Evolutionary conservation across 768 basidiomycete genomes (phyloP).

Genomic region (Russula compacta): DNA sequence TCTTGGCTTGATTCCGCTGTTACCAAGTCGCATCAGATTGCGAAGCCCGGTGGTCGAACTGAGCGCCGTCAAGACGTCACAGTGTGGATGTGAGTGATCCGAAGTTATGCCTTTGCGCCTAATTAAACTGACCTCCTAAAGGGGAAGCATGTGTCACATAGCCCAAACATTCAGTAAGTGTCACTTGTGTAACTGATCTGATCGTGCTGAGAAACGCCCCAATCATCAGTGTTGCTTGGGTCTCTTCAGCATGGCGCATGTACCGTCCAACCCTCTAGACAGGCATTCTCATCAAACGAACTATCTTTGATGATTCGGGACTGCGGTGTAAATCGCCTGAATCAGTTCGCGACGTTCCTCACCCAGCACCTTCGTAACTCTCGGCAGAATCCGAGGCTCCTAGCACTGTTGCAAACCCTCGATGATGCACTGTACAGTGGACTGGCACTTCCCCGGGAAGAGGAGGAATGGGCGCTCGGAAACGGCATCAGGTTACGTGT

Average conservation of each 20-base stretch:
- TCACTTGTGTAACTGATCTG: constrained; percentile 18
- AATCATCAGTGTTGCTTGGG: constrained; percentile 54
- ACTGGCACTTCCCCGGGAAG: constrained; percentile 52
- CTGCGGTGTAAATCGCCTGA: constrained; percentile 63
- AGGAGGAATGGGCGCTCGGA: constrained; percentile 60
- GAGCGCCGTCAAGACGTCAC: constrained; percentile 55
- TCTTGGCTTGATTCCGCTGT: constrained; percentile 56
- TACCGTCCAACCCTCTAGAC: constrained; percentile 58
- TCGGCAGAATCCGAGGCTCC: constrained; percentile 49
- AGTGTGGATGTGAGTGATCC: constrained; percentile 55
- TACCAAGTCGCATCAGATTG: constrained; percentile 48
- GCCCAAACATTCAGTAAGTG: constrained; percentile 65
- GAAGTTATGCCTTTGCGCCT: constrained; percentile 20
- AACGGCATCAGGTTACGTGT: constrained; percentile 59
- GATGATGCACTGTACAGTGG: constrained; percentile 63
- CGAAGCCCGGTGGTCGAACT: constrained; percentile 34
- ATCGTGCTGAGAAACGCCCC: constrained; percentile 21
- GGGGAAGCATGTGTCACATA: constrained; percentile 81
- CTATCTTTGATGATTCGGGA: constrained; percentile 60
- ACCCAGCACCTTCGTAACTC: constrained; percentile 52
- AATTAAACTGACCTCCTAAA: constrained; percentile 32
- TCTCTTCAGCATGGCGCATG: constrained; percentile 64
- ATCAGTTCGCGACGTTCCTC: constrained; percentile 67
- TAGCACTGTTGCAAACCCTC: constrained; percentile 44
- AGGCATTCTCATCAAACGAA: constrained; percentile 59